These are phyloP conservation scores for Amanita thiersii DNA, from an alignment of 768 basidiomycete genomes.

Conservation along the genomic window DNA sequence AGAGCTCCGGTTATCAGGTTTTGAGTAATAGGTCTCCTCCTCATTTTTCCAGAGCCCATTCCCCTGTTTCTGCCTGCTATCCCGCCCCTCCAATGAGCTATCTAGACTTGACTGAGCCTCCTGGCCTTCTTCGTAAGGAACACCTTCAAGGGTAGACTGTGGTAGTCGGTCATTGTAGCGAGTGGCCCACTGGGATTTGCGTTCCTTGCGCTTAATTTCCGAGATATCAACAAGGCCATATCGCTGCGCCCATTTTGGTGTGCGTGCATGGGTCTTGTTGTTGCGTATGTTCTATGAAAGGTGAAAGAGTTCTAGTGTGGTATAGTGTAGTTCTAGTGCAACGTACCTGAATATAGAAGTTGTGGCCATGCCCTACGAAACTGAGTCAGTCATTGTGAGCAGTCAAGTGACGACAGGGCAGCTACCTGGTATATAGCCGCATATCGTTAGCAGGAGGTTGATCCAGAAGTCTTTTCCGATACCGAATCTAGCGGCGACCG, in stretches of 20 bases:
- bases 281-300: conserved; percentile 83
- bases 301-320: conserved; percentile 3
- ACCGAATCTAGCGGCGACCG: conserved; percentile 90
- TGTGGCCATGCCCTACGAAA: conserved; percentile 74
- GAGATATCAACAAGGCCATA: conserved; percentile 84
- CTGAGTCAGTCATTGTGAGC: conserved; percentile 7
- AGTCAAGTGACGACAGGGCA: conserved; percentile 2
- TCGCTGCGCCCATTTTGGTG: conserved; percentile 92
- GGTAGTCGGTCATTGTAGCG: conserved; percentile 80
- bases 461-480: conserved; percentile 88
- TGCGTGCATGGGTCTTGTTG: conserved; percentile 86
- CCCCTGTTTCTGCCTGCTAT: conserved; percentile 31
- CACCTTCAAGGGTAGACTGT: conserved; percentile 60
- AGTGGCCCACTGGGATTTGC: conserved; percentile 79
- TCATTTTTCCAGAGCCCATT: conserved; percentile 65
- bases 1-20: conserved; percentile 29
- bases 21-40: conserved; percentile 70
- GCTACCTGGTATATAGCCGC: conserved; percentile 85
- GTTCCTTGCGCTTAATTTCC: conserved; percentile 69
- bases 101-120: conserved; percentile 22
- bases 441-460: conserved; percentile 81
- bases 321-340: not conserved
- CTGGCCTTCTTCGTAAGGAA: conserved; percentile 77
- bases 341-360: conserved; percentile 82
- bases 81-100: conserved; percentile 17